phyloP scores from a whole-genome alignment of 192 early-diverging fungal species.

The Coemansia umbellata region DNA sequence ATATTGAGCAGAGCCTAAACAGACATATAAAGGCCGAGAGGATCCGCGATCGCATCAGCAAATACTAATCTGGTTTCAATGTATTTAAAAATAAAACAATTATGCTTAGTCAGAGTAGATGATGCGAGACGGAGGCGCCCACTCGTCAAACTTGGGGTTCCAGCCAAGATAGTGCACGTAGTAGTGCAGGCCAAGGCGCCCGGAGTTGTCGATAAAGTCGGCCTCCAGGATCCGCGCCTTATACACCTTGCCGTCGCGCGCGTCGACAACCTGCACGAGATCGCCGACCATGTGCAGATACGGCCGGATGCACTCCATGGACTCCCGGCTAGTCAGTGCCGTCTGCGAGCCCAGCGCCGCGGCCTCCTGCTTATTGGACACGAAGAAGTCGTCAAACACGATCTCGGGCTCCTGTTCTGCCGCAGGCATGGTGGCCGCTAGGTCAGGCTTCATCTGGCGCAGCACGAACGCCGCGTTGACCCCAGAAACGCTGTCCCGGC shows the following conservation, averaged over 20 bases:
- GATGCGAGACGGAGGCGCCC: slow-evolving; percentile 43
- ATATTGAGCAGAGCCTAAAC: slow-evolving; percentile 22
- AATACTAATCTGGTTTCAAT: not conserved
- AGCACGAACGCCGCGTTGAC: slow-evolving; percentile 21
- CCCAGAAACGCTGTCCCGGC: slow-evolving; percentile 2
- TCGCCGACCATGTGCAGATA: slow-evolving; percentile 25
- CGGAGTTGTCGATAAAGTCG: slow-evolving; percentile 15
- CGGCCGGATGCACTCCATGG: slow-evolving; percentile 20
- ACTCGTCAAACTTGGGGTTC: slow-evolving; percentile 41
- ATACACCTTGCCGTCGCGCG: slow-evolving; percentile 34
- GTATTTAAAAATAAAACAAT: not conserved
- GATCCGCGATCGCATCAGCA: slow-evolving; percentile 10
- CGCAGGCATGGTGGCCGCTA: slow-evolving; percentile 1
- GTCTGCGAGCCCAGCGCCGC: too few species aligned
- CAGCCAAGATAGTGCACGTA: slow-evolving; percentile 42
- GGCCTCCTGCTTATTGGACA: too few species aligned
- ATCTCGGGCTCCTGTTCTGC: slow-evolving; percentile 17
- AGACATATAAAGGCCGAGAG: slow-evolving; percentile 17
- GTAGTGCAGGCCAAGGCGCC: slow-evolving; percentile 33
- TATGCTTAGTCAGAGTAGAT: not conserved
- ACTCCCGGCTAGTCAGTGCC: not conserved
- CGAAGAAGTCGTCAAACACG: slow-evolving; percentile 35
- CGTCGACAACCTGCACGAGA: slow-evolving; percentile 16
- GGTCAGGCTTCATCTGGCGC: slow-evolving; percentile 1
- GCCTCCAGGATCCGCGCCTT: slow-evolving; percentile 15